Evolutionary conservation across 306 rosid genomes (phyloP), one percentile per base, ranked within the genome.

Genomic region (Vigna unguiculata): DNA sequence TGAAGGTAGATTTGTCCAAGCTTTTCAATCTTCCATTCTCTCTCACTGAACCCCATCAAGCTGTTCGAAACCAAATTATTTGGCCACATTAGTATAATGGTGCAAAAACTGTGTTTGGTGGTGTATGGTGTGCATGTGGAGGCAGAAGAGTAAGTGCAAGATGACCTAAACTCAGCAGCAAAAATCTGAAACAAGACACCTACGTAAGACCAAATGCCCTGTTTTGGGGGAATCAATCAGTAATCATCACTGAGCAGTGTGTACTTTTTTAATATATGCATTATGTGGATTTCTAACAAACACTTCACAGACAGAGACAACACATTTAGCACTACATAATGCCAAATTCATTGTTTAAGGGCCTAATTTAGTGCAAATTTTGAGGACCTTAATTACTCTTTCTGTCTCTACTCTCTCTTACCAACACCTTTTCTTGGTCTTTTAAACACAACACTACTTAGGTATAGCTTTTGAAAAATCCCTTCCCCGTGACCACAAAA

Each of bases 221-320:
- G 61, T 70, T 70, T 70, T 9, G 0, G 30, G 75, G 48, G 75
- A 70, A 70, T 70, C 75, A 69, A 48, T 47, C 22, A 5, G 17
- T 21, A 30, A 30, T 69, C 60, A 69, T 69, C 60, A 48, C 60
- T 69, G 60, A 69, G 46, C 74, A 49, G 17, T 69, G 74, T 69
- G 46, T 30, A 30, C 47, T 30, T 68, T 68, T 30, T 68, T 68
- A 43, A 43, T 43, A 43, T 43, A 24, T 14, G 15, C 10, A 11
- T 40, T 64, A 1, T 64, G 30, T 64, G 49, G 10, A 38, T 20
- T 64, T 64, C 17, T 64, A 40, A 40, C 70, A 1, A 17, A 17
- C 32, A 19, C 38, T 19, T 64, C 2, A 19, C 48, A 36, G 69
- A 63, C 48, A 63, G 20, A 21, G 45, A 63, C 71, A 64, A 40